Evolutionary conservation across 805 yeast species (phyloP).

Genomic region (Ogataea kodamae): DNA sequence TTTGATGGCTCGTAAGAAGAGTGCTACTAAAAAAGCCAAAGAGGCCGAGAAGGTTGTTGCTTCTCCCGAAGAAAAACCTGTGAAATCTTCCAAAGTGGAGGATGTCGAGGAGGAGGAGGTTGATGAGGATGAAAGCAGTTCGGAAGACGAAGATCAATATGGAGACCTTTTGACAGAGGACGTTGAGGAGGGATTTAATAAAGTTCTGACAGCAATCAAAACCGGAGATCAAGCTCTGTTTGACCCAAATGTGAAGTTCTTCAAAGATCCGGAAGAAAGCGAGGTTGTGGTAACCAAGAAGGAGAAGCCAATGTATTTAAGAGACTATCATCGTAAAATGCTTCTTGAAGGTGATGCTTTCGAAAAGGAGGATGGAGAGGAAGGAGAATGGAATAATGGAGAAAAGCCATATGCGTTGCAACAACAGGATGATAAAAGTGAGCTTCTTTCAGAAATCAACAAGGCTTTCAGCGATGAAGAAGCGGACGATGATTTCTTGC

Average conservation of each 20-base stretch:
- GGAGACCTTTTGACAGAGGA: conserved; percentile 87
- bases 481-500: conserved; percentile 48
- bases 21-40: conserved; percentile 67
- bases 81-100: conserved; percentile 26
- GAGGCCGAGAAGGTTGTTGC: conserved; percentile 1
- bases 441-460: conserved; percentile 75
- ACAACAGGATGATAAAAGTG: conserved; percentile 69
- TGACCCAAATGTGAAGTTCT: conserved; percentile 70
- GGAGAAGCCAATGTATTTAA: conserved; percentile 78
- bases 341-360: conserved; percentile 63
- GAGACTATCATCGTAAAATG: conserved; percentile 88
- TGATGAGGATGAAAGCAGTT: conserved; percentile 28
- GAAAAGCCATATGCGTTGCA: conserved; percentile 70
- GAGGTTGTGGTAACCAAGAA: conserved; percentile 32
- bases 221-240: conserved; percentile 62
- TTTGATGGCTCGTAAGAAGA: conserved; percentile 81
- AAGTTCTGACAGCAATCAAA: conserved; percentile 68
- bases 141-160: conserved; percentile 84
- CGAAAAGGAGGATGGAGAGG: conserved; percentile 52
- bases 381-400: conserved; percentile 42
- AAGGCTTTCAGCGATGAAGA: conserved; percentile 53
- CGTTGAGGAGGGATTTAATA: conserved; percentile 73
- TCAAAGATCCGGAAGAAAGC: conserved; percentile 54
- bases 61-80: conserved; percentile 6
- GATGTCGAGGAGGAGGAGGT: conserved; percentile 22